phyloP scores from a whole-genome alignment of 768 basidiomycete species.

The Agaricus subrufescens region DNA sequence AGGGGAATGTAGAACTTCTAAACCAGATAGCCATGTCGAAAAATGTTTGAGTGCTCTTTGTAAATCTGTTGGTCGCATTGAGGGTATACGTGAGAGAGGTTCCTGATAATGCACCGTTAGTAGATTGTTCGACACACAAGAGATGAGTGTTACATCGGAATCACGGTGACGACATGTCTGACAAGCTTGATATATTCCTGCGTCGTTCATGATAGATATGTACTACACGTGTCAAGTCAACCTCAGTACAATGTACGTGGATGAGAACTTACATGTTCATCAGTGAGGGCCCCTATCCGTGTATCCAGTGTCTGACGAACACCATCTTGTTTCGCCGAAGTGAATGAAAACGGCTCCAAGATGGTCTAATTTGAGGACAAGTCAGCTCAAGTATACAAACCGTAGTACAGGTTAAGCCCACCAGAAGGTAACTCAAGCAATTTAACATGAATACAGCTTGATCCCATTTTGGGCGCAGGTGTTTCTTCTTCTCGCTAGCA shows the following conservation, averaged over 20 bases:
- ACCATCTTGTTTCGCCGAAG: constrained; percentile 48
- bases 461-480: constrained; percentile 66
- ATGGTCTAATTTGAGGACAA: constrained; percentile 39
- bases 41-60: constrained; percentile 63
- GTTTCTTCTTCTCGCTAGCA: constrained; percentile 62
- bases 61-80: constrained; percentile 60
- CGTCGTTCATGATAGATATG: constrained; percentile 45
- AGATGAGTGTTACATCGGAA: constrained; percentile 30
- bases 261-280: constrained; percentile 69
- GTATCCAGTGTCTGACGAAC: constrained; percentile 60
- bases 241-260: background rate
- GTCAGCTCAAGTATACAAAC: background rate
- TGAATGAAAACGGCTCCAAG: constrained; percentile 66
- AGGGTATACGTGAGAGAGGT: constrained; percentile 73
- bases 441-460: constrained; percentile 80
- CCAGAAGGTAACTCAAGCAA: constrained; percentile 79
- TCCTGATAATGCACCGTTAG: constrained; percentile 26
- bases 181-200: constrained; percentile 45
- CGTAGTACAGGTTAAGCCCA: constrained; percentile 24
- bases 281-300: constrained; percentile 59
- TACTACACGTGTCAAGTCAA: constrained; percentile 30
- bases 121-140: background rate
- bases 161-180: constrained; percentile 36
- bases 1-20: constrained; percentile 76
- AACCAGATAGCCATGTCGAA: constrained; percentile 79